Evolutionary conservation across 2,329 filamentous ascomycete species (phyloP).

Genomic region (Fusarium globosum): DNA sequence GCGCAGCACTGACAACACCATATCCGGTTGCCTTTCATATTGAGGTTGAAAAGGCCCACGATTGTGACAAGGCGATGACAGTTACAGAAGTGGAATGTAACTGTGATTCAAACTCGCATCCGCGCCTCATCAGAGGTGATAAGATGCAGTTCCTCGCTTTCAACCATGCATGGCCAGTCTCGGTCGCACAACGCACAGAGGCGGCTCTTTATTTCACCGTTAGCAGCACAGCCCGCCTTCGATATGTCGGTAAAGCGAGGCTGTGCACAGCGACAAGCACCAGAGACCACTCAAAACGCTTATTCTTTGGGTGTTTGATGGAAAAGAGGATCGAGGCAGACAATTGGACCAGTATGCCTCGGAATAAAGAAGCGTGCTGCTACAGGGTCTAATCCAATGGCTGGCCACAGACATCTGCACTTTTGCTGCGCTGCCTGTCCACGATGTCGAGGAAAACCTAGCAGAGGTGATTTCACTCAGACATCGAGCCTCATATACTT

Average conservation of each 20-base stretch:
- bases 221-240: conserved; percentile 17
- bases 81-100: conserved; percentile 3
- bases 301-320: not conserved
- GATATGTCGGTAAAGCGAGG: conserved; percentile 10
- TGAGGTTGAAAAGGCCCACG: conserved; percentile 16
- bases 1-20: conserved; percentile 18
- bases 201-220: conserved; percentile 19
- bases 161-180: conserved; percentile 24
- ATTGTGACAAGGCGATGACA: conserved; percentile 1
- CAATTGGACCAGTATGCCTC: conserved; percentile 21
- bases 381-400: conserved; percentile 1
- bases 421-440: conserved; percentile 10
- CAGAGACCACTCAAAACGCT: conserved; percentile 14
- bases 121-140: conserved; percentile 1
- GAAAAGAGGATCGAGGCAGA: conserved; percentile 8
- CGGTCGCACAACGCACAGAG: conserved; percentile 16
- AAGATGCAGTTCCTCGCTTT: conserved; percentile 9
- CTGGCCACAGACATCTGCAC: conserved; percentile 23
- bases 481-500: not conserved
- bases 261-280: conserved; percentile 14
- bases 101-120: conserved; percentile 11
- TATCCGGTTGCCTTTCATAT: conserved; percentile 9
- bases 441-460: conserved; percentile 14
- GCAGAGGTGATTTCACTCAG: not conserved
- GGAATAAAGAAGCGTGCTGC: conserved; percentile 6